Base-by-base conservation (phyloP, 495 filamentous ascomycete genomes). In the Aspergillus sclerotioniger region DNA sequence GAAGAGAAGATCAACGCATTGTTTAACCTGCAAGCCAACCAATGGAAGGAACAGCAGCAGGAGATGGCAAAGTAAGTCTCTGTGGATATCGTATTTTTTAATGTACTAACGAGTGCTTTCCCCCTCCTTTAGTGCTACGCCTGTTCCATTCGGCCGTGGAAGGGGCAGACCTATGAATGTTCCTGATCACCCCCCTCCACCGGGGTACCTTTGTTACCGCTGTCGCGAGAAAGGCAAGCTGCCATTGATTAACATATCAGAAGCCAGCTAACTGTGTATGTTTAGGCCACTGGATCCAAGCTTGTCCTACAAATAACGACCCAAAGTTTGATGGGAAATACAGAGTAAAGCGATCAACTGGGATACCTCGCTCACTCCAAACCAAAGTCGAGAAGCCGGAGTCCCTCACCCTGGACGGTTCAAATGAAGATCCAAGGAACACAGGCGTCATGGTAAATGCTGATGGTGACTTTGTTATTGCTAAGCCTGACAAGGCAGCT, bases 381-480 rank as follows among this genome's bases (percentile, higher is more conserved):
- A 94, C 91, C 71, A 94, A 89, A 21, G 86, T 99, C 32, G 93
- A 96, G 60, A 98, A 96, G 72, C 87, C 92, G 6, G 84, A 87
- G 20, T 84, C 86, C 6, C 74, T 92, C 53, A 80, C 82, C 32
- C 80, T 88, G 60, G 90, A 90, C 73, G 89, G 85, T 37, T 83
- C 85, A 4, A 84, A 82, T 56, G 89, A 91, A 64, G 87, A 91
- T 56, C 75, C 83, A 37, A 91, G 91, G 67, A 86, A 89, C 54
- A 90, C 91, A 47, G 89, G 89, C 56, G 85, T 98, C 61, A 97
- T 96, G 95, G 88, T 98, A 51, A 96, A 97, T 77, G 89, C 92
- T 44, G 92, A 96, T 71, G 94, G 95, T 67, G 90, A 99, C 67
- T 96, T 90, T 77, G 94, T 99, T 61, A 86, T 96, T 76, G 91